Conservation (phyloP, 2,329 filamentous ascomycete species). For the Spiromastix sp. region DNA sequence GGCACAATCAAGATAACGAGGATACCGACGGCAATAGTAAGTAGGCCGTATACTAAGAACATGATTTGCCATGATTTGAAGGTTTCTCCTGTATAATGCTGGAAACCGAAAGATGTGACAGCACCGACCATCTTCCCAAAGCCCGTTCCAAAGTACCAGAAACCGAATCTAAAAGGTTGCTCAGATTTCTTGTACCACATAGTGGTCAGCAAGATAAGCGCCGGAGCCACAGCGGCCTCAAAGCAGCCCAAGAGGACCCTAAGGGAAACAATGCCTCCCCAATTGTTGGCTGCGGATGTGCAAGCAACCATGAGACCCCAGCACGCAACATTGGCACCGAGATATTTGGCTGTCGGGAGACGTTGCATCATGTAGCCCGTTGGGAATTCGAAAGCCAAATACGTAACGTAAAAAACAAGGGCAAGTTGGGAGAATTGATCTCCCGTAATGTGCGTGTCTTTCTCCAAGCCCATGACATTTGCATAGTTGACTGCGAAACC, state of each 20-base stretch:
- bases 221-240: conserved; percentile 20
- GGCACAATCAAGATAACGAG: not conserved
- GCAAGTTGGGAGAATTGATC: conserved; percentile 12
- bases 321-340: conserved; percentile 14
- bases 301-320: conserved; percentile 38
- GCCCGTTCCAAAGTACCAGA: conserved; percentile 48
- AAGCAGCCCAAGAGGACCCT: conserved; percentile 20
- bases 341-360: conserved; percentile 8
- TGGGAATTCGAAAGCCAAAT: conserved; percentile 11
- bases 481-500: conserved; percentile 20
- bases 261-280: conserved; percentile 17
- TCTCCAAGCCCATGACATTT: conserved; percentile 14
- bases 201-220: conserved; percentile 17
- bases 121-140: conserved; percentile 28
- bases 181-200: conserved; percentile 29
- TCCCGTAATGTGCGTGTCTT: conserved; percentile 1
- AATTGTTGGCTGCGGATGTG: conserved; percentile 20
- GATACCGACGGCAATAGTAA: not conserved
- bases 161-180: conserved; percentile 43
- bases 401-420: conserved; percentile 38
- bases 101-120: conserved; percentile 18
- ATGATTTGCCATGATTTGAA: conserved; percentile 11
- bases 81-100: conserved; percentile 12
- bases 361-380: conserved; percentile 12
- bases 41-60: not conserved